Evolutionary conservation across 495 filamentous ascomycete genomes (phyloP), one percentile per base, ranked within the genome.

Genomic region (Podospora didyma): DNA sequence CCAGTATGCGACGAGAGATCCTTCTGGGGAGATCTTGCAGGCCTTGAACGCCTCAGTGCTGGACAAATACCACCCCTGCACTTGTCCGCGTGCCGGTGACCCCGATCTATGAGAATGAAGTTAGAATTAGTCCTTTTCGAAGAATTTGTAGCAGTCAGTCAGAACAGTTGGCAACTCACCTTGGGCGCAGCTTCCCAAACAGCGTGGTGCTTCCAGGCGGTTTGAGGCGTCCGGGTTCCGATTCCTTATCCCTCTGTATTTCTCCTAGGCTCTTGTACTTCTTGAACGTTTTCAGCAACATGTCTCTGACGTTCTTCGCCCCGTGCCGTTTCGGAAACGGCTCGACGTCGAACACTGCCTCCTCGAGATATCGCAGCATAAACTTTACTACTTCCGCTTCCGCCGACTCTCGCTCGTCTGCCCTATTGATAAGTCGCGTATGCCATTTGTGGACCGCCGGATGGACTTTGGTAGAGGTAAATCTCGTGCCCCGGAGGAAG

Each of bases 1-100:
- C 71, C 71, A 73, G 53, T 69, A 68, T 14, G 64, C 69, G 42
- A 73, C 58, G 9, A 66, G 39, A 14, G 57, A 49, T 9, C 60
- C 63, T 19, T 58, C 58, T 2, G 59, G 62, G 0, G 71, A 67
- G 34, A 72, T 67, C 14, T 62, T 65, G 23, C 64, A 73, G 16
- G 64, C 66, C 35, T 60, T 63, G 42, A 63, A 55, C 11, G 54
- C 41, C 24, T 63, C 61, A 39, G 53, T 11, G 21, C 53, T 24
- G 6, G 59, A 51, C 24, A 62, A 19, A 12, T 20, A 21, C 60
- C 60, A 66, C 6, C 24, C 49, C 37, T 52, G 41, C 16, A 59
- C 46, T 46, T 49, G 24, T 20, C 39, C 49, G 19, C 44, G 21
- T 1, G 28, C 21, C n/a, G 37, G 21, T 22, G 41, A 14, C 21